Percentiles rank a stretch among this genome's conserved stretches.
Conservation (phyloP, 1,139 yeast species). For the Debaryomyces psychrophilus region DNA sequence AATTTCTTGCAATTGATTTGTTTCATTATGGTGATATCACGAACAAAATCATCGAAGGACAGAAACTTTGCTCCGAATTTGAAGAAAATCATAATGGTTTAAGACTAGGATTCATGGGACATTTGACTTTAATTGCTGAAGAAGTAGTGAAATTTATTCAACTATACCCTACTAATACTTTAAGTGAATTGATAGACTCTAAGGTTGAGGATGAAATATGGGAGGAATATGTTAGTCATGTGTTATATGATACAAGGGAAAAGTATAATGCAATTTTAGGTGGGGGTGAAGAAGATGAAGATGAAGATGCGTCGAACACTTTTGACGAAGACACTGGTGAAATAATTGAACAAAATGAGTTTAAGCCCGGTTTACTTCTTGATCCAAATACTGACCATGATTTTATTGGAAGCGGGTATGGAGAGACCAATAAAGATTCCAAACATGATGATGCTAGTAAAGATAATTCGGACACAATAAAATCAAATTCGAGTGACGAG, state of each 20-base stretch:
- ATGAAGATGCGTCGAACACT: constrained; percentile 43
- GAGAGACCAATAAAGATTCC: constrained; percentile 22
- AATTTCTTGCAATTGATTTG: constrained; percentile 83
- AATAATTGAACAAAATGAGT: constrained; percentile 41
- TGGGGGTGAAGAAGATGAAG: constrained; percentile 55
- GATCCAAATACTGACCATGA: constrained; percentile 42
- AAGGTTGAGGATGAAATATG: constrained; percentile 67
- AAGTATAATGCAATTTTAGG: constrained; percentile 96
- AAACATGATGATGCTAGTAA: constrained; percentile 29
- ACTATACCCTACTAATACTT: constrained; percentile 61
- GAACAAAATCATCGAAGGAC: constrained; percentile 80
- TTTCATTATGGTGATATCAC: constrained; percentile 81
- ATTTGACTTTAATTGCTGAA: constrained; percentile 90
- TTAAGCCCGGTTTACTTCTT: constrained; percentile 38
- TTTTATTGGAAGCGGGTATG: constrained; percentile 27
- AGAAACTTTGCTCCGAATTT: constrained; percentile 70
- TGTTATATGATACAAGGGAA: constrained; percentile 85
- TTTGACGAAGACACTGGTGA: constrained; percentile 59
- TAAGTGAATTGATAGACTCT: constrained; percentile 61
- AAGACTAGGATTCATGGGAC: constrained; percentile 96
- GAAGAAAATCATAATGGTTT: constrained; percentile 62
- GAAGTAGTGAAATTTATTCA: constrained; percentile 95
- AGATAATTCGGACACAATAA: constrained; percentile 27
- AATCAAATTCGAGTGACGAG: constrained; percentile 26
- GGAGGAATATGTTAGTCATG: constrained; percentile 83